Evolutionary conservation across 1,284 basidiomycete genomes (phyloP).

Genomic region (Phellopilus nigrolimitatus): DNA sequence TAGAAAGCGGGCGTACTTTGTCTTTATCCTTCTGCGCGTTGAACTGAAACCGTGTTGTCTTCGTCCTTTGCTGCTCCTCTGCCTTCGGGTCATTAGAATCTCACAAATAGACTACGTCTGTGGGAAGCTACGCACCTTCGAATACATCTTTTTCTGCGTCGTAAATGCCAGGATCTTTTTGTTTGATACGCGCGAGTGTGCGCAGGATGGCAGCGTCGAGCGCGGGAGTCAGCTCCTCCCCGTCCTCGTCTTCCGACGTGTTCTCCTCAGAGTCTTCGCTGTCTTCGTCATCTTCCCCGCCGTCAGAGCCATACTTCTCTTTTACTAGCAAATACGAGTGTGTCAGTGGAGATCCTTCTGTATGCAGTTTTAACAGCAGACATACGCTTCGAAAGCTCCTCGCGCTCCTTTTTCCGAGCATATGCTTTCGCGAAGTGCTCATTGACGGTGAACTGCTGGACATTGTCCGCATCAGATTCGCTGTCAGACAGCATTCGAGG

Average conservation of each 20-base stretch:
- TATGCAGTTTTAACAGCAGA: slow-evolving; percentile 20
- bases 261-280: slow-evolving; percentile 69
- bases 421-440: slow-evolving; percentile 82
- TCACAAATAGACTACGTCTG: not conserved
- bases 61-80: slow-evolving; percentile 71
- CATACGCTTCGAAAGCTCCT: slow-evolving; percentile 75
- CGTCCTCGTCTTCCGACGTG: slow-evolving; percentile 91
- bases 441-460: slow-evolving; percentile 66
- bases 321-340: slow-evolving; percentile 52
- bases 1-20: slow-evolving; percentile 39
- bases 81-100: slow-evolving; percentile 7
- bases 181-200: slow-evolving; percentile 83
- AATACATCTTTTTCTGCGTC: slow-evolving; percentile 68
- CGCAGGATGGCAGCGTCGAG: slow-evolving; percentile 94
- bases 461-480: slow-evolving; percentile 41
- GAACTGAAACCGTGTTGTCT: slow-evolving; percentile 23
- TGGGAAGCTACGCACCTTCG: slow-evolving; percentile 47
- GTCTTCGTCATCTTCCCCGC: slow-evolving; percentile 44
- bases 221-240: slow-evolving; percentile 90
- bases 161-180: slow-evolving; percentile 83
- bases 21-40: slow-evolving; percentile 35
- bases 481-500: slow-evolving; percentile 44
- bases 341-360: not conserved
- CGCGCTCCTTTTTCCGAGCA: slow-evolving; percentile 74
- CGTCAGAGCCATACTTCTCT: slow-evolving; percentile 80